Evolutionary conservation across 257 asterid genomes (phyloP).

Genomic region (Prunella vulgaris): DNA sequence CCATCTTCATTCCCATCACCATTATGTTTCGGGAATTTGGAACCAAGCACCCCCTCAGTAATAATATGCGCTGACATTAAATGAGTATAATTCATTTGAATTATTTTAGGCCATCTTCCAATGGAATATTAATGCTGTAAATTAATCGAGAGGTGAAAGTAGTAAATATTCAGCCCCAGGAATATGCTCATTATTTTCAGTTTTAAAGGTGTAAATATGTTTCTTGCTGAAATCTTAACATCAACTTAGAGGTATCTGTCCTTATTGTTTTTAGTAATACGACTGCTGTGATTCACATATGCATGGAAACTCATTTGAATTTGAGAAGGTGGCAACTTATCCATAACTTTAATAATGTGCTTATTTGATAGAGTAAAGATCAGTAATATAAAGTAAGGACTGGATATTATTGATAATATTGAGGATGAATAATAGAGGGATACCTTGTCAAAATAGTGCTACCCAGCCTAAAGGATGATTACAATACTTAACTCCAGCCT

Average conservation of each 20-base stretch:
- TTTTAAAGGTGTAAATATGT: background rate
- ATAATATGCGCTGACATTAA: too few relatives aligned
- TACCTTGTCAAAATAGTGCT: too few relatives aligned
- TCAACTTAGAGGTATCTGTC: background rate
- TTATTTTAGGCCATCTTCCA: background rate
- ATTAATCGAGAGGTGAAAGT: background rate
- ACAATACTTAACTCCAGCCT: too few relatives aligned
- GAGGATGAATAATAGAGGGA: too few relatives aligned
- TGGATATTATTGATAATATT: too few relatives aligned
- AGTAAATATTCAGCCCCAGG: background rate
- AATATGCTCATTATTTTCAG: background rate
- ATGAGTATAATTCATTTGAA: background rate
- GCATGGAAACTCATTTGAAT: background rate
- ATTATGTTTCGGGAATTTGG: too few relatives aligned
- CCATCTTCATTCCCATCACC: too few relatives aligned
- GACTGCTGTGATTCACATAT: background rate
- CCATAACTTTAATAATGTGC: background rate
- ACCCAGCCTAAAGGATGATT: too few relatives aligned
- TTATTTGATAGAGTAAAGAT: too few relatives aligned
- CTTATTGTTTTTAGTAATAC: background rate
- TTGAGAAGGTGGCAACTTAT: background rate
- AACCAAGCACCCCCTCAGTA: too few relatives aligned
- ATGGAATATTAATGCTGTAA: background rate
- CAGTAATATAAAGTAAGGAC: too few relatives aligned
- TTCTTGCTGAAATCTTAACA: background rate